phyloP scores from a whole-genome alignment of 1,284 basidiomycete species.

The Ceratobasidium papillatum region DNA sequence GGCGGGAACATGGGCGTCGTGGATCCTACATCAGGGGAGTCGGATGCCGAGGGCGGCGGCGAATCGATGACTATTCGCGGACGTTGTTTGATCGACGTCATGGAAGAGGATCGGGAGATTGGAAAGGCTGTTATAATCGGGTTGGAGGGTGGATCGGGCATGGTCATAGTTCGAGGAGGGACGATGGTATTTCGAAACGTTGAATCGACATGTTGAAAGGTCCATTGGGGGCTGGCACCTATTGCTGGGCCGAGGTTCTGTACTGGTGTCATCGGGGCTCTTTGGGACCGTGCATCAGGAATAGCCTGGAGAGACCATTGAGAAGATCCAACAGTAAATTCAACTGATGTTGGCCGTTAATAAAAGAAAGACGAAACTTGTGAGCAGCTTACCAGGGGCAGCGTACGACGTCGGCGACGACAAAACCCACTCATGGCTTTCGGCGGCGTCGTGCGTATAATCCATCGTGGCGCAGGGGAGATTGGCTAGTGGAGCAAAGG shows the following conservation, averaged over 20 bases:
- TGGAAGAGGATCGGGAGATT: conserved; percentile 22
- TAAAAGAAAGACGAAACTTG: background rate
- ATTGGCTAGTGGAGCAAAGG: background rate
- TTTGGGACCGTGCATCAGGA: background rate
- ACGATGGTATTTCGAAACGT: conserved; percentile 31
- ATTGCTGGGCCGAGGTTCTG: background rate
- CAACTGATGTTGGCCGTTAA: conserved; percentile 13
- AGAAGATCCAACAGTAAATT: conserved; percentile 35
- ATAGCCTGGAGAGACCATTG: conserved; percentile 32
- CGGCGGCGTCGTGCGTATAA: background rate
- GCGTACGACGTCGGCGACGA: conserved; percentile 34
- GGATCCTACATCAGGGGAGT: background rate
- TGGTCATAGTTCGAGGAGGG: background rate
- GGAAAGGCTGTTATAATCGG: conserved; percentile 13
- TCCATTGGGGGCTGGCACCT: conserved; percentile 27
- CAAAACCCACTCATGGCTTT: conserved; percentile 11
- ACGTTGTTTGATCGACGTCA: conserved; percentile 20
- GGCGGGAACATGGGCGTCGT: conserved; percentile 34
- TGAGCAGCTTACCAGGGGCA: background rate
- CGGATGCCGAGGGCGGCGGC: background rate
- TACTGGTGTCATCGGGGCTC: background rate
- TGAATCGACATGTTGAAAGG: conserved; percentile 35
- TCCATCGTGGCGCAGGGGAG: background rate
- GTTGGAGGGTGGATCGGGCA: conserved; percentile 12
- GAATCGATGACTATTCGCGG: conserved; percentile 28